A percentile compares a stretch with the other conserved stretches of the same genome.
Conservation (phyloP, 2,329 filamentous ascomycete genomes). For the Lasiodiplodia theobromae region DNA sequence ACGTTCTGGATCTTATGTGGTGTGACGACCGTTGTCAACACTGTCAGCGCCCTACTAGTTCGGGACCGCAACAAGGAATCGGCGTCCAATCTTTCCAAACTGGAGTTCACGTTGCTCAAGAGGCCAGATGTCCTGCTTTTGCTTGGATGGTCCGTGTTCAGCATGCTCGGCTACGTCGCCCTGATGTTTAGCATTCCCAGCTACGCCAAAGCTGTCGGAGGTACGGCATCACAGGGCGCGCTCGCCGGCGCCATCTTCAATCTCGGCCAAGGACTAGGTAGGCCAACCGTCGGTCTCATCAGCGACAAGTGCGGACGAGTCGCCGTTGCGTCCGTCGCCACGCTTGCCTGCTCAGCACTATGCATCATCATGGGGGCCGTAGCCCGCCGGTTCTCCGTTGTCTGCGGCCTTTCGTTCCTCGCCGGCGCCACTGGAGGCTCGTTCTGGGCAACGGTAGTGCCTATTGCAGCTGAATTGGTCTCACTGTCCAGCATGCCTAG, state of each 20-base stretch:
- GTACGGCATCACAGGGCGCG: conserved; percentile 47
- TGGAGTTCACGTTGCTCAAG: conserved; percentile 42
- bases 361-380: conserved; percentile 53
- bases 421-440: conserved; percentile 52
- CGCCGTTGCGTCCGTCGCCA: conserved; percentile 42
- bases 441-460: conserved; percentile 53
- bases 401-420: conserved; percentile 46
- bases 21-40: conserved; percentile 34
- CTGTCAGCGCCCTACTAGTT: conserved; percentile 37
- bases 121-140: conserved; percentile 43
- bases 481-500: conserved; percentile 48
- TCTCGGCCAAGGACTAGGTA: conserved; percentile 54
- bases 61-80: conserved; percentile 38
- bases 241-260: conserved; percentile 52
- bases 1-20: conserved; percentile 43
- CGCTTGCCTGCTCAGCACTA: conserved; percentile 47
- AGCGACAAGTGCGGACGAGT: conserved; percentile 53
- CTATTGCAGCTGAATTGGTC: conserved; percentile 46
- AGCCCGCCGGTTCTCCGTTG: conserved; percentile 47
- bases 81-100: conserved; percentile 39
- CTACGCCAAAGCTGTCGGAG: conserved; percentile 51
- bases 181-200: conserved; percentile 52
- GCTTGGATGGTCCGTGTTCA: conserved; percentile 49
- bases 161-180: conserved; percentile 53
- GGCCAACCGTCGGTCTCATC: conserved; percentile 51